A percentile compares a stretch with the other conserved stretches of the same genome.
Conservation (phyloP, 2,329 filamentous ascomycete species). For the Hymenotorrendiella dingleyae region DNA sequence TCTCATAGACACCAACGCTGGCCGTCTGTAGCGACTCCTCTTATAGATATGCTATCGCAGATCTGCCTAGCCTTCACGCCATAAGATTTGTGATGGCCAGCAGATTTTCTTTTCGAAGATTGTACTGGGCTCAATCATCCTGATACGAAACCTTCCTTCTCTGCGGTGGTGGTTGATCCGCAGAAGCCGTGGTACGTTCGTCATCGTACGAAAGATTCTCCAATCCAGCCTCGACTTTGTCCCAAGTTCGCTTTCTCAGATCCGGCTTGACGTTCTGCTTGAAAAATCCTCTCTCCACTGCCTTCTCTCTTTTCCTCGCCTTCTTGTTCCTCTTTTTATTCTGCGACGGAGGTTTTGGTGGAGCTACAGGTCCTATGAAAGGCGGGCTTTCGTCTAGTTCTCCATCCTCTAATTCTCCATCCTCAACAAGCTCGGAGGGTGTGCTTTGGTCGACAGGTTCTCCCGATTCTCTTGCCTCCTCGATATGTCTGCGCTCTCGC, state of each 20-base stretch:
- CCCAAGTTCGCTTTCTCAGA: slow-evolving; percentile 61
- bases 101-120: not conserved
- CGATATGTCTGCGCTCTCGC: slow-evolving; percentile 38
- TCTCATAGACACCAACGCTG: not conserved
- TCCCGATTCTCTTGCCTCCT: slow-evolving; percentile 13
- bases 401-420: slow-evolving; percentile 10
- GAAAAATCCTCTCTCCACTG: slow-evolving; percentile 28
- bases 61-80: too few species aligned
- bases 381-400: slow-evolving; percentile 9
- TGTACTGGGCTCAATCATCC: slow-evolving; percentile 39
- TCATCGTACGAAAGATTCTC: slow-evolving; percentile 56
- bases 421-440: slow-evolving; percentile 1
- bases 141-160: slow-evolving; percentile 42
- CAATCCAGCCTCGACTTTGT: slow-evolving; percentile 56
- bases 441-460: slow-evolving; percentile 7
- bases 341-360: not conserved
- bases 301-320: slow-evolving; percentile 17
- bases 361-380: slow-evolving; percentile 1
- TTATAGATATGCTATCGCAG: too few species aligned
- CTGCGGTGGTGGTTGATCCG: slow-evolving; percentile 30
- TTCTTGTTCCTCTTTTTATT: slow-evolving; percentile 16
- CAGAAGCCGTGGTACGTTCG: slow-evolving; percentile 23
- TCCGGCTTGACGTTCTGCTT: slow-evolving; percentile 48
- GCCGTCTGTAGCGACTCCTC: not conserved
- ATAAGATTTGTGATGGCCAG: too few species aligned